Conservation (phyloP, 257 asterid species). For the Salvia miltiorrhiza region DNA sequence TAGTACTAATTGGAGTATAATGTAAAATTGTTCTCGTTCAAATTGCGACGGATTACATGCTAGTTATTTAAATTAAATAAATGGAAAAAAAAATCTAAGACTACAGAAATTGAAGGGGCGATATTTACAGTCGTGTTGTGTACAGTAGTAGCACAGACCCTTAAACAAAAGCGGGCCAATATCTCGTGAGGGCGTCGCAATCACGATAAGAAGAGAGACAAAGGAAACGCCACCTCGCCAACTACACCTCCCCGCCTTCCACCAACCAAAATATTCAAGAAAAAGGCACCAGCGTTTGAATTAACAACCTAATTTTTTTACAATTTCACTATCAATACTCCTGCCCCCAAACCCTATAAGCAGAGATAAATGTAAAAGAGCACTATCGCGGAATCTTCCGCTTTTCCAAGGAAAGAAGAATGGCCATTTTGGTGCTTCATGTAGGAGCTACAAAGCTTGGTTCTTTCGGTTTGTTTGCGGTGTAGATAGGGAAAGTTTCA, state of each 20-base stretch:
- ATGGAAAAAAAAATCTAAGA: no score
- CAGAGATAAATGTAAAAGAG: background rate
- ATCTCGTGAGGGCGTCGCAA: background rate
- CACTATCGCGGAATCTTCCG: background rate
- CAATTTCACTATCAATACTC: background rate
- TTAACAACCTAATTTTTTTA: background rate
- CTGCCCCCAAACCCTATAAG: background rate
- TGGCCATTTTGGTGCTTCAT: background rate
- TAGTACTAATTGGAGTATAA: no score
- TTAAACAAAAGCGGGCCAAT: background rate
- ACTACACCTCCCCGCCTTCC: constrained; percentile 2
- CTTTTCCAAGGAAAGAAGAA: background rate
- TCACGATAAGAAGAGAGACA: background rate
- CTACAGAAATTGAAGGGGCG: no score
- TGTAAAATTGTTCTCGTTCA: no score
- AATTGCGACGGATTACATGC: no score
- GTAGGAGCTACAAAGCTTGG: background rate
- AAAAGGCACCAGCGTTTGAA: background rate
- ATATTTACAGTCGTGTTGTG: no score
- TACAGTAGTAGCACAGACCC: no score
- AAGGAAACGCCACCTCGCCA: background rate
- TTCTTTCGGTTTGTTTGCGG: background rate
- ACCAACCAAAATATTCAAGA: constrained; percentile 6
- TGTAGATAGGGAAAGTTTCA: background rate
- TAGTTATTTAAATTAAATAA: no score